Percentiles rank a stretch among this genome's conserved stretches.
Evolutionary conservation across 2,329 filamentous ascomycete species (phyloP).

Genomic region (Colletotrichum spaethianum): DNA sequence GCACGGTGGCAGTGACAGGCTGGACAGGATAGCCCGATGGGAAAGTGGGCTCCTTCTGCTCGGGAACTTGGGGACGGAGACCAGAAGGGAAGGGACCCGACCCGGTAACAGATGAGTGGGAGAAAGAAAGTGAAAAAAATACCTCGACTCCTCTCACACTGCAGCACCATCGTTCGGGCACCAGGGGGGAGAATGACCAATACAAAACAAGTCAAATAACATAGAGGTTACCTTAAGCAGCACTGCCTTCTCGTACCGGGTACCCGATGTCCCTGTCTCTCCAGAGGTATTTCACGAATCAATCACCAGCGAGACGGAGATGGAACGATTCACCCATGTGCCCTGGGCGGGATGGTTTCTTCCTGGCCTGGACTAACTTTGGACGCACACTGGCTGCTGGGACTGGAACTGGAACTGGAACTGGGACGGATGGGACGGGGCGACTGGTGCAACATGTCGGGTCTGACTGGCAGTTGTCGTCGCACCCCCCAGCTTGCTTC

Average conservation of each 20-base stretch:
- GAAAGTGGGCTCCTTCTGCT: neutral
- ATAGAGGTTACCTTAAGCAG: neutral
- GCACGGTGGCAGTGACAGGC: neutral
- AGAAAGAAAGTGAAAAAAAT: neutral
- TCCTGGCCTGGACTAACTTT: neutral
- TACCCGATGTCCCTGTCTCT: neutral
- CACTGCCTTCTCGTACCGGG: neutral
- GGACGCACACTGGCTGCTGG: neutral
- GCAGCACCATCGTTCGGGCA: constrained; percentile 3
- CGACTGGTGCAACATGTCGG: constrained; percentile 3
- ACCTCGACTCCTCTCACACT: neutral
- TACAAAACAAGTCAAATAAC: neutral
- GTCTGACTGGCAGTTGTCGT: constrained; percentile 1
- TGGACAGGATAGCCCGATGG: constrained; percentile 1
- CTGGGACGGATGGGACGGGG: neutral
- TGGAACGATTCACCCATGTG: neutral
- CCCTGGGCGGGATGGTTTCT: neutral
- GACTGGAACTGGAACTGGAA: constrained; percentile 4
- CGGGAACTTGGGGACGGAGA: neutral
- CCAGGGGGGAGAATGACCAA: neutral
- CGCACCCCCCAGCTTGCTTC: neutral
- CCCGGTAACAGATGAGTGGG: constrained; percentile 3
- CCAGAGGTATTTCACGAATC: neutral
- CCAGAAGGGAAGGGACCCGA: neutral
- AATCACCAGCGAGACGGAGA: neutral